phyloP scores from a whole-genome alignment of 2,329 filamentous ascomycete species.

The Pseudogymnoascus sp. region DNA sequence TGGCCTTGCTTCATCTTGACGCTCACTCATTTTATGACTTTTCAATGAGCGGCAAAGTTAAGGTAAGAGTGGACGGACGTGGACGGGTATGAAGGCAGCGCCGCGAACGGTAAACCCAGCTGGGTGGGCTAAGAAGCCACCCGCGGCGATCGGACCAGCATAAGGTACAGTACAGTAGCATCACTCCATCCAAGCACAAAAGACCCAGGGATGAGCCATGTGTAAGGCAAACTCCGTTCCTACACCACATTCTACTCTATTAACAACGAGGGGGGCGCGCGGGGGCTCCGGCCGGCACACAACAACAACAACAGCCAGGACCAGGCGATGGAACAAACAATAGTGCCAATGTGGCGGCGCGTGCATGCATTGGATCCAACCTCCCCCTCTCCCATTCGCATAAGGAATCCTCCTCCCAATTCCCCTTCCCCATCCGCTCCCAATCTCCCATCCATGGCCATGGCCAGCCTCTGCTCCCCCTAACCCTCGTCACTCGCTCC shows the following conservation, averaged over 20 bases:
- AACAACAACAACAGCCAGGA: neutral
- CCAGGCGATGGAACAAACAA: neutral
- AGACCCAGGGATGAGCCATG: neutral
- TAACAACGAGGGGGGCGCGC: neutral
- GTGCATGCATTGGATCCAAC: neutral
- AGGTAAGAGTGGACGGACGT: neutral
- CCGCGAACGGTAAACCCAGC: slow-evolving; percentile 2
- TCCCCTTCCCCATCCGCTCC: neutral
- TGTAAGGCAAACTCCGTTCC: neutral
- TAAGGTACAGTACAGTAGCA: slow-evolving; percentile 1
- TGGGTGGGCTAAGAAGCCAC: slow-evolving; percentile 1
- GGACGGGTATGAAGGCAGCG: neutral
- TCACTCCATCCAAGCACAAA: neutral
- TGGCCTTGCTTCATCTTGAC: neutral
- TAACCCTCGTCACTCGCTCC: neutral
- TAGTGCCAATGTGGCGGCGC: neutral
- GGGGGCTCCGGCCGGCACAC: neutral
- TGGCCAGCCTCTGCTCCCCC: neutral
- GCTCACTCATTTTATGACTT: neutral
- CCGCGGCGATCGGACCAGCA: slow-evolving; percentile 5
- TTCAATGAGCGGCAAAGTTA: neutral
- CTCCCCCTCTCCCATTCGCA: neutral
- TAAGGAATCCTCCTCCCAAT: neutral
- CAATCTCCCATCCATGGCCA: neutral
- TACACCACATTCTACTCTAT: neutral